These are phyloP conservation scores for Lineolata rhizophorae DNA, from an alignment of 495 filamentous ascomycete species.

Conservation along the genomic window DNA sequence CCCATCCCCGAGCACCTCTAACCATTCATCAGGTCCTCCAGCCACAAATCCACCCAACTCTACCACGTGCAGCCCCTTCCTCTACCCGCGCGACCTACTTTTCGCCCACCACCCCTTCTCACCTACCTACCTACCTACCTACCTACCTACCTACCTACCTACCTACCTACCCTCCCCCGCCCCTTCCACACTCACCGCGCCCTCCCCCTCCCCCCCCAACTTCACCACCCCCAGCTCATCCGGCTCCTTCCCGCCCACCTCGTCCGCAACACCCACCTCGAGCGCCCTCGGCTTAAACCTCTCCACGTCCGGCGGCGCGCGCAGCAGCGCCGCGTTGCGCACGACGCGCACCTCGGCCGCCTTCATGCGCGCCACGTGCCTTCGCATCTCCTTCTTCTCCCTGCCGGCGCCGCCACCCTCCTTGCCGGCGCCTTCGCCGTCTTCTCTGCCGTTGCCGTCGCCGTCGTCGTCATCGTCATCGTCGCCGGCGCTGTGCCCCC, in stretches of 20 bases:
- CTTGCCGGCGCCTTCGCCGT: constrained; percentile 56
- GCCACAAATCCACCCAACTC: too few species aligned
- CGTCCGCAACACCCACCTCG: constrained; percentile 6
- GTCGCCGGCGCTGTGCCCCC: constrained; percentile 11
- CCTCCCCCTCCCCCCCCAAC: constrained; percentile 4
- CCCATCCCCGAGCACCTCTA: too few species aligned
- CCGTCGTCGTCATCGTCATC: constrained; percentile 23
- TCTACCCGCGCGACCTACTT: too few species aligned
- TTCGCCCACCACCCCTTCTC: too few species aligned
- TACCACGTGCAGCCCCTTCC: too few species aligned
- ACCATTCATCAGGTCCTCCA: too few species aligned
- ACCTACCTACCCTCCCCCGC: too few species aligned
- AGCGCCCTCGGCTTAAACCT: constrained; percentile 31
- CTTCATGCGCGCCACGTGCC: constrained; percentile 44
- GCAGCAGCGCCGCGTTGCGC: constrained; percentile 41
- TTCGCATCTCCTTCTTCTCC: constrained; percentile 34
- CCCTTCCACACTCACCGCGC: constrained; percentile 6
- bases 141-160: too few species aligned
- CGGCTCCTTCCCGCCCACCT: constrained; percentile 1
- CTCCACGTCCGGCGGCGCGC: constrained; percentile 32
- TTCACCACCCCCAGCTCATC: constrained; percentile 11
- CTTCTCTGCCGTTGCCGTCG: constrained; percentile 38
- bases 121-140: too few species aligned
- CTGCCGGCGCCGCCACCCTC: constrained; percentile 14
- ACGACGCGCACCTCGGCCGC: constrained; percentile 66